Evolutionary conservation across 805 yeast species (phyloP).

Genomic region (Barnettozyma sucrosica): DNA sequence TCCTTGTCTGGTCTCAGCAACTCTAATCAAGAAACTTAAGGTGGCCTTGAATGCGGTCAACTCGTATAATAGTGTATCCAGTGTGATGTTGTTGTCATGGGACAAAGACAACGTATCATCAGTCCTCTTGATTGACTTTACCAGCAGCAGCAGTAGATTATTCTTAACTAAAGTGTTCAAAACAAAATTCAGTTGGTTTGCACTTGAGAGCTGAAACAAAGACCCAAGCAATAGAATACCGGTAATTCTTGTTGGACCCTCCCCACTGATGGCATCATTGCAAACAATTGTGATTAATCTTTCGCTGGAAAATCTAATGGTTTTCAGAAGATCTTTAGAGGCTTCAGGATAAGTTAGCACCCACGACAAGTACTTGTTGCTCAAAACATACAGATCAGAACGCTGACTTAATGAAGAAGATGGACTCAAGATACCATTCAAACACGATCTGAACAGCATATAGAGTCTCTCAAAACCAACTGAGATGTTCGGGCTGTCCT

Average conservation of each 20-base stretch:
- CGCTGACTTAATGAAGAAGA: constrained; percentile 62
- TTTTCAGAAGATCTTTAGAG: constrained; percentile 43
- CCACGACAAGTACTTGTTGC: constrained; percentile 57
- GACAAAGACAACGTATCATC: constrained; percentile 51
- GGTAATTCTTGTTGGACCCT: constrained; percentile 68
- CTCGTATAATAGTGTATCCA: constrained; percentile 61
- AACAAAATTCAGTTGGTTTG: constrained; percentile 48
- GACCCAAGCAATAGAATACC: constrained; percentile 73
- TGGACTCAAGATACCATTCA: constrained; percentile 68
- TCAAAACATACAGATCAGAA: constrained; percentile 72
- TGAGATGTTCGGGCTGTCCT: constrained; percentile 29
- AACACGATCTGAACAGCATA: constrained; percentile 66
- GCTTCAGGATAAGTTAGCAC: constrained; percentile 37
- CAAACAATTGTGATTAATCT: constrained; percentile 59
- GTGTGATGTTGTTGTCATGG: constrained; percentile 33
- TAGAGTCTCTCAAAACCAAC: constrained; percentile 51
- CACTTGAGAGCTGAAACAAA: constrained; percentile 47
- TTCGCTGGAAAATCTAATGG: constrained; percentile 53
- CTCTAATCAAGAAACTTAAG: constrained; percentile 59
- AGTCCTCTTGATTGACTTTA: constrained; percentile 60
- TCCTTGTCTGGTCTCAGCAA: constrained; percentile 73
- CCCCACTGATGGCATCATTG: constrained; percentile 75
- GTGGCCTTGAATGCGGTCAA: constrained; percentile 72
- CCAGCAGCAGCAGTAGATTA: constrained; percentile 59
- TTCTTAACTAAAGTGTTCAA: constrained; percentile 55